Evolutionary conservation across 2,329 filamentous ascomycete species (phyloP).

Genomic region (Albophoma yamanashiensis): DNA sequence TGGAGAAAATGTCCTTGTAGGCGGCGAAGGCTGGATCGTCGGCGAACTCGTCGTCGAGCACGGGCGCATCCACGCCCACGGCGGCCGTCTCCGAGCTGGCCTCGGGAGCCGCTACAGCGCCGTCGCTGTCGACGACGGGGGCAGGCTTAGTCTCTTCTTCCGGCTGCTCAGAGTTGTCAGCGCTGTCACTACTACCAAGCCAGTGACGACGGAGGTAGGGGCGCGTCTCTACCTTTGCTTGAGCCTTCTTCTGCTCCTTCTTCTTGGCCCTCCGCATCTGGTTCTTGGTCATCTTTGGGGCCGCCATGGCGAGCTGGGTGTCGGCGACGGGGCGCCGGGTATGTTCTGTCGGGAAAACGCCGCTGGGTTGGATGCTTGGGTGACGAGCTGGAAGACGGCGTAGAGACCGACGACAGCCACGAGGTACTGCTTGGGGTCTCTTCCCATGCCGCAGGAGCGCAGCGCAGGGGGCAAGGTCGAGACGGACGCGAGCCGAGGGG

Average conservation of each 20-base stretch:
- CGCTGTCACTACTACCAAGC: background rate
- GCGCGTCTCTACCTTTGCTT: constrained; percentile 35
- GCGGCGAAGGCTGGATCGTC: constrained; percentile 72
- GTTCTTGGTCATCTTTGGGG: constrained; percentile 79
- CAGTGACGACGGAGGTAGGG: background rate
- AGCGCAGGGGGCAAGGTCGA: background rate
- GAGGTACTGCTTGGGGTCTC: constrained; percentile 26
- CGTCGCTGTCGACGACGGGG: background rate
- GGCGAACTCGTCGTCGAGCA: constrained; percentile 49
- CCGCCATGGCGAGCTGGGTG: constrained; percentile 39
- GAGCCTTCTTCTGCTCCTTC: constrained; percentile 75
- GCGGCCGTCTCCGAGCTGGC: constrained; percentile 6
- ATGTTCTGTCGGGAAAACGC: constrained; percentile 13
- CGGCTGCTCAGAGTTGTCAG: background rate
- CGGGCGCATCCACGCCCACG: constrained; percentile 29
- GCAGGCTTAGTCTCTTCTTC: background rate
- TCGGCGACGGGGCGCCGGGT: constrained; percentile 14
- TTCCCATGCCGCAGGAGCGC: constrained; percentile 16
- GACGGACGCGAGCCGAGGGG: background rate
- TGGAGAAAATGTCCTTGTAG: constrained; percentile 73
- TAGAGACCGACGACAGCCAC: constrained; percentile 21
- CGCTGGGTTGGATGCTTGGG: constrained; percentile 20
- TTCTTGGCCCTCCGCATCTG: constrained; percentile 87
- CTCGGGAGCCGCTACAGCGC: background rate
- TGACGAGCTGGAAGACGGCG: constrained; percentile 25